Evolutionary conservation across 2,329 filamentous ascomycete species (phyloP), one percentile per base, ranked within the genome.

Genomic region (Teratosphaeria destructans): DNA sequence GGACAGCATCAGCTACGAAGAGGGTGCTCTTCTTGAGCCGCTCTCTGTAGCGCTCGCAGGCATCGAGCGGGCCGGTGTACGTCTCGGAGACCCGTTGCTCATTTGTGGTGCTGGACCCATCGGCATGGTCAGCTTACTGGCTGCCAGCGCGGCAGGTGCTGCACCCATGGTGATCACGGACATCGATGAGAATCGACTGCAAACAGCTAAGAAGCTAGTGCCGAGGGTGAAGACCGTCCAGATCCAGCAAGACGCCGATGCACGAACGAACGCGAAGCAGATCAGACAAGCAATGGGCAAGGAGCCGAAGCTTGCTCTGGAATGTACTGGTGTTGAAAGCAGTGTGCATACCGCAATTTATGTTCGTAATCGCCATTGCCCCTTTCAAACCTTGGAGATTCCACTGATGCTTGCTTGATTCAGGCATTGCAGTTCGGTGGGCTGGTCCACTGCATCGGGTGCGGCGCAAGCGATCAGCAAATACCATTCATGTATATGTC

Each of bases 11-110:
- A 70, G 66, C 5, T 73, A 76, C 47, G 69, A 75, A 35, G 77
- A 79, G 57, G 77, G 75, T 0, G 74, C 74, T 0, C 69, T 81
- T 5, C 72, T 81, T 10, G 79, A 81, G 68, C 79, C 79, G 6
- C 67, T 80, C 10, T 73, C 73, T 16, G 76, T 80, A 3, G 78
- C 78, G 2, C 72, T 81, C 1, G 77, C 79, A 32, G 72, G 73
- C 0, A 72, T 77, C 7, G 70, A 77, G 23, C 70, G 74, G 5
- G 72, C 73, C 1, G 72, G 69, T 1, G 61, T 80, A 2, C 66
- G 68, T 26, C 66, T 77, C 0, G 78, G 77, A 0, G 68, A 77
- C 56, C 66, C 70, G 10, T 63, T 77, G 5, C 63, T 74, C 61
- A 72, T 74, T 56, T 67, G 71, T 59, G 70, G 74, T 16, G 71